Percentiles rank a stretch among this genome's conserved stretches.
Conservation (phyloP, 257 asterid genomes). For the Solanum paucissectum region DNA sequence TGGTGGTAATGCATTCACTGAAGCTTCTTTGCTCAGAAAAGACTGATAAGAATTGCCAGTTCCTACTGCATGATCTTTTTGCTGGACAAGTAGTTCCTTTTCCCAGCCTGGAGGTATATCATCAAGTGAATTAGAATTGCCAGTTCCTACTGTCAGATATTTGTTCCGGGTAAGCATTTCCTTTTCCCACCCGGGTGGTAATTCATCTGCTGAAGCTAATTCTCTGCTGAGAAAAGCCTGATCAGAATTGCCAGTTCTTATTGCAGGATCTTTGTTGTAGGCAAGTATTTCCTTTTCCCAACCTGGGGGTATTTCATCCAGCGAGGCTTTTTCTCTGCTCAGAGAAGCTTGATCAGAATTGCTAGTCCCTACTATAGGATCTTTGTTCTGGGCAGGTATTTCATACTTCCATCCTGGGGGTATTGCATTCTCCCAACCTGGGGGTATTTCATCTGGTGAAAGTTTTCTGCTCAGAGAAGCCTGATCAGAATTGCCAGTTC, state of each 20-base stretch:
- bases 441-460: background rate
- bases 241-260: background rate
- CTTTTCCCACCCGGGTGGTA: conserved; percentile 14
- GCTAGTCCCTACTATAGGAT: background rate
- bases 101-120: background rate
- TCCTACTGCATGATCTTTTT: background rate
- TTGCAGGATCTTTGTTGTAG: background rate
- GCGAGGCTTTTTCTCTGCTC: background rate
- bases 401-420: background rate
- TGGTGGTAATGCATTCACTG: conserved; percentile 44
- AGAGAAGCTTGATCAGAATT: background rate
- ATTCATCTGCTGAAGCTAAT: background rate
- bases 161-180: background rate
- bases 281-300: background rate
- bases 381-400: background rate
- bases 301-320: background rate
- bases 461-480: background rate
- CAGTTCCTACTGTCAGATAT: conserved; percentile 7
- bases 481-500: background rate
- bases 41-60: background rate
- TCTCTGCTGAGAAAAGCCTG: background rate
- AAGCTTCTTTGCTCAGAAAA: background rate
- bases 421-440: background rate
- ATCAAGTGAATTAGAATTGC: background rate
- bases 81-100: background rate